phyloP scores from a whole-genome alignment of 352 stramenopile genomes.

The Bremia lactucae region DNA sequence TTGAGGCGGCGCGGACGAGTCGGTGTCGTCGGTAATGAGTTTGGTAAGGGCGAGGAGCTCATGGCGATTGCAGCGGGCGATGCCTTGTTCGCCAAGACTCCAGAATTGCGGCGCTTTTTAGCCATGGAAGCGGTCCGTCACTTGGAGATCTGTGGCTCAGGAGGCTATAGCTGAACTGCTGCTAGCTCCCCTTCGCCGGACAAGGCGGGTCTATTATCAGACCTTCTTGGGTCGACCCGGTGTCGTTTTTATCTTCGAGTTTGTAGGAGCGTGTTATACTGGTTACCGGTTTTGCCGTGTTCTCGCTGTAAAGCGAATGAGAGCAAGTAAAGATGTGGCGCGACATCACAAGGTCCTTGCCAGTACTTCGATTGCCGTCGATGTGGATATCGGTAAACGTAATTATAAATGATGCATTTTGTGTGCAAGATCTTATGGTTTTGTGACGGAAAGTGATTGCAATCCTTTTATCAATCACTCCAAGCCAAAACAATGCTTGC shows the following conservation, averaged over 20 bases:
- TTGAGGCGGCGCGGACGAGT: constrained; percentile 9
- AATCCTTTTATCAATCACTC: too few relatives aligned
- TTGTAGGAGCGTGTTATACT: constrained; percentile 16
- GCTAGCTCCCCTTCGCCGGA: constrained; percentile 6
- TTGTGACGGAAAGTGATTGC: too few relatives aligned
- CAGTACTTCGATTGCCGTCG: too few relatives aligned
- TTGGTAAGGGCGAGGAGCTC: constrained; percentile 23
- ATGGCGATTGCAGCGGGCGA: constrained; percentile 10
- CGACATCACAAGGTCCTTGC: too few relatives aligned
- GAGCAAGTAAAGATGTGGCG: constrained; percentile 7
- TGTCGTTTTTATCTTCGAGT: constrained; percentile 8
- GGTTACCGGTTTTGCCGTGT: constrained; percentile 9
- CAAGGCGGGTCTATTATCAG: constrained; percentile 8
- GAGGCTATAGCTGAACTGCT: constrained; percentile 15
- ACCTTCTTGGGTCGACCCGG: constrained; percentile 5
- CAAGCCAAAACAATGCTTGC: too few relatives aligned
- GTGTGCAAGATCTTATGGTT: too few relatives aligned
- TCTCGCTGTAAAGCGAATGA: constrained; percentile 6
- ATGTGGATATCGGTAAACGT: too few relatives aligned
- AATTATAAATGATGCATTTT: too few relatives aligned
- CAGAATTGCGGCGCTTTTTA: constrained; percentile 26
- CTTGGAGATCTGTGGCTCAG: constrained; percentile 3
- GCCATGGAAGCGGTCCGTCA: constrained; percentile 13
- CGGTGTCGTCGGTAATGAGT: constrained; percentile 12
- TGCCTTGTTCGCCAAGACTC: constrained; percentile 7